Base-by-base conservation (phyloP, 1,284 basidiomycete genomes). In the Cutaneotrichosporon cavernicola region DNA sequence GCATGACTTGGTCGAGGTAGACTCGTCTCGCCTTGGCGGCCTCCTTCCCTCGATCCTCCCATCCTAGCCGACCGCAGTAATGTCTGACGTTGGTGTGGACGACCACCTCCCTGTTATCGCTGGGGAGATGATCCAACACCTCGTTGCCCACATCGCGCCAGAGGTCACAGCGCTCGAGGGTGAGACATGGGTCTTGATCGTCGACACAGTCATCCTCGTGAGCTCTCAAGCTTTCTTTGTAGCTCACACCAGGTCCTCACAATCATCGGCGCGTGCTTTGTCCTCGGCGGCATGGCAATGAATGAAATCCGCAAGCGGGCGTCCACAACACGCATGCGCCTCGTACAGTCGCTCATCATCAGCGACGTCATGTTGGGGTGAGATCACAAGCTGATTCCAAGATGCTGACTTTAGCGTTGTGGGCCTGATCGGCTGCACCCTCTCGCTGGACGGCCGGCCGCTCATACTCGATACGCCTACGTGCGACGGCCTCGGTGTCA, bases 331-430 rank as follows among this genome's bases (percentile, higher is more conserved):
- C 68, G 80, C n/a, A 79, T 73, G 64, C 64, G 80, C 10, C 68
- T 80, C 11, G 80, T 81, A 4, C 76, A 81, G 60, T 72, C 75
- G 34, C 69, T 81, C 31, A 72, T 81, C n/a, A 40, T 78, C 21
- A 76, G 73, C 56, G 80, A 81, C 65, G 64, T 81, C 16, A 34
- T 73, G 2, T 65, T 81, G 13, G 80, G 80, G 75, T 76, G 63
- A 58, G 76, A 73, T n/a, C 18, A 14, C 40, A n/a, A 16, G 26
- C 59, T 55, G 26, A 60, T 38, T 18, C 26, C 16, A 9, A 10
- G 13, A 4, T 30, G 22, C 56, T 57, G 22, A 21, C 21, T 11
- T 16, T 62, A 74, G 71, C 5, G 66, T 76, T 50, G 62, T 71
- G 10, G 74, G 75, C 14, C 59, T 79, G 26, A 70, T 79, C 30